Evolutionary conservation across 306 rosid genomes (phyloP), one percentile per base, ranked within the genome.

Genomic region (Ormosia semicastrata): DNA sequence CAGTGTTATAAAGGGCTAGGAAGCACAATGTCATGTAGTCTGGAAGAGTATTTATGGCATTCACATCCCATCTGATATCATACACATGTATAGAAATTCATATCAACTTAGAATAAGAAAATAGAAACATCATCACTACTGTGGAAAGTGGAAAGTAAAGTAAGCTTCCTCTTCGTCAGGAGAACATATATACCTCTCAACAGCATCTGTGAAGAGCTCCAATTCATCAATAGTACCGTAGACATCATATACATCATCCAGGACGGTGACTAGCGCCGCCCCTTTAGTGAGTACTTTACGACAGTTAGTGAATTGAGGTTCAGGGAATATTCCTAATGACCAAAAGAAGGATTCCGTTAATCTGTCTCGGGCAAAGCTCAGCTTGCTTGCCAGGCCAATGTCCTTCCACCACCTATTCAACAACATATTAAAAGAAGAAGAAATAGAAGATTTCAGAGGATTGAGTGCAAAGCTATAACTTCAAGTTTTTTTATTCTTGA

Each of bases 1-100:
- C 56, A 18, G 82, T 83, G 74, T 89, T 87, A 47, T 70, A 87
- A 4, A 87, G 88, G 15, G 91, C 89, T 29, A 87, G 58, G 76
- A 87, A 89, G 75, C 85, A 83, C 12, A 81, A 29, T 66, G 75
- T 83, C 93, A 89, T 78, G 73, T 87, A 81, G 54, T 78, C 67
- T 4, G 89, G 88, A 58, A 85, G 85, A 37, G 30, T 24, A 3
- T 75, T 32, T 18, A 73, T 69, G 2, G 30, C 76, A 52, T 68
- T 76, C 53, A 86, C 65, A 50, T 84, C 90, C 90, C 90, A 89
- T 68, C 92, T 86, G 80, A 33, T 58, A 47, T 79, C 74, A 15
- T 59, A 43, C 2, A 34, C 12, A 34, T 8, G 8, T 17, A 41
- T 15, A n/a, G 14, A 2, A 6, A 43, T 43, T 7, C 8, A 9